Base-by-base conservation (phyloP, 768 basidiomycete genomes). In the Hericium erinaceus region DNA sequence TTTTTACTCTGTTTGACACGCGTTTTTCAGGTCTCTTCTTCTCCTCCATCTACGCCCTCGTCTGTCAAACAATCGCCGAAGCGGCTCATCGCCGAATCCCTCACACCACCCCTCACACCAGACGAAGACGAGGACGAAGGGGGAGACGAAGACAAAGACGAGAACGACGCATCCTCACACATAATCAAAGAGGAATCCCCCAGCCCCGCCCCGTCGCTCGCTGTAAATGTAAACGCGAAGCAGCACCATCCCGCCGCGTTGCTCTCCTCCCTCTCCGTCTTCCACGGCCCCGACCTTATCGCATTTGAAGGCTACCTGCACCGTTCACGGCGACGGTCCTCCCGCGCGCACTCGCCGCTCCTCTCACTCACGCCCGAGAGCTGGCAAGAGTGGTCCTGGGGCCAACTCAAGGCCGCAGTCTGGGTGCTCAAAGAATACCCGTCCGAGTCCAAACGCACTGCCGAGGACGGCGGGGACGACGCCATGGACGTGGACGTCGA, bases 381-480 rank as follows among this genome's bases (percentile, higher is more conserved):
- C 40, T 63, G 61, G 61, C 60, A 61, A 37, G 61, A 61, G 22
- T 63, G 61, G 61, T 63, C 61, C 26, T 63, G 61, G 61, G 57
- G 57, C 48, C 60, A 49, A 37, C 60, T 63, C 46, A 55, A 57
- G 33, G 56, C 56, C n/a, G 60, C 61, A 33, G 61, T 63, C 46
- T 63, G 61, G 18, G 61, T 58, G 20, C 55, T 63, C 46, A 28
- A 48, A 22, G 44, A 61, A 12, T 55, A 55, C 11, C 48, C 60
- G 16, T 20, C 15, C 39, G 20, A 39, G 39, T 11, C 39, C 12
- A 16, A 52, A 10, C 52, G 26, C 37, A 12, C 52, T 7, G 22
- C 48, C 4, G 28, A 26, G 26, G 51, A 55, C 26, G 48, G 18
- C 16, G 44, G 10, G 44, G 22, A 46, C 44, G 44, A 22, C n/a